Base-by-base conservation (phyloP, 345 rosid genomes). In the Eucalyptus polybractea region DNA sequence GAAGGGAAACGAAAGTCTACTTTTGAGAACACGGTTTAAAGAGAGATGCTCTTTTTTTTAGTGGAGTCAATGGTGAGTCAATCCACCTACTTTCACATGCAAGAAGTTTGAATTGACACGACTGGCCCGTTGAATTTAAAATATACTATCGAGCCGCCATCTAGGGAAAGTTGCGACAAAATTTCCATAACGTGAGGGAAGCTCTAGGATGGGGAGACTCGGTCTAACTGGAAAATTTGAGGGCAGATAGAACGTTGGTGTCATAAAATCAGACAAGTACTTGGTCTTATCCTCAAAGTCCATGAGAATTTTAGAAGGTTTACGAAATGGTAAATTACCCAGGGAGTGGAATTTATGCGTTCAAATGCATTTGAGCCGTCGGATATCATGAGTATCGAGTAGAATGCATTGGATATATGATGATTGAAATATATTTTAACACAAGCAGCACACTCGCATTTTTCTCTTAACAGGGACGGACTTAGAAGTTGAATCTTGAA, bases 121-220 rank as follows among this genome's bases (percentile, higher is more conserved):
- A 72, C 27, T 67, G 83, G 3, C 58, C 58, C n/a, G 50, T 14
- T 65, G 40, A 65, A 65, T 14, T 65, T 13, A n/a, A 72, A 37
- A 19, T 92, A 93, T n/a, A 93, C 88, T 50, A 89, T 92, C 88
- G 65, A 93, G 86, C 91, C 92, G 89, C 94, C 87, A 72, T 9
- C 10, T 8, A 3, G 6, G 29, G n/a, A 67, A 3, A 17, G n/a
- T 88, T 49, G 31, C 25, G 19, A 37, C 83, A 25, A 21, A 19
- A 72, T 37, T 44, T 19, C 13, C 11, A 10, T 72, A 72, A 72
- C 81, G 81, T 72, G 45, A 72, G 40, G 44, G 44, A 72, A 72
- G 81, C 81, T 72, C 81, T 33, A 72, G 81, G 45, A 72, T 19
- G 81, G 45, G 83, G 45, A 72, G 27, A 72, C 45, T 19, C 44